A percentile compares a stretch with the other conserved stretches of the same genome.
These are phyloP conservation scores for Paramyrothecium roridum DNA, from an alignment of 2,329 filamentous ascomycete genomes.

Conservation along the genomic window DNA sequence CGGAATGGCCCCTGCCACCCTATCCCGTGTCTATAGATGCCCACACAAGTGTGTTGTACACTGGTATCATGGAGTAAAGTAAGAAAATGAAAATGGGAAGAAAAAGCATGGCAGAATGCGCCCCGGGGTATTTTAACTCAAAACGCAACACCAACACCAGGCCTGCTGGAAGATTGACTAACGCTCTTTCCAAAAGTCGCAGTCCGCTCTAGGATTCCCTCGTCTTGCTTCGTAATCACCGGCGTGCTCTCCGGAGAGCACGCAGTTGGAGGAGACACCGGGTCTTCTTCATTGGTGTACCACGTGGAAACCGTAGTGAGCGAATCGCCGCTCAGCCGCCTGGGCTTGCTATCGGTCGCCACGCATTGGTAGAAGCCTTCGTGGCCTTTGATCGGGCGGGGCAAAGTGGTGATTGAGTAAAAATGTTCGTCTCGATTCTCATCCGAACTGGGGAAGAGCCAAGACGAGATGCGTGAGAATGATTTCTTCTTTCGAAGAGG, in stretches of 20 bases:
- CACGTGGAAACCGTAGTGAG: constrained; percentile 48
- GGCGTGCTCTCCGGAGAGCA: constrained; percentile 47
- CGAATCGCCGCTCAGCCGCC: constrained; percentile 39
- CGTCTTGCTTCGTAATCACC: constrained; percentile 30
- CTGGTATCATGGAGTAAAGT: constrained; percentile 20
- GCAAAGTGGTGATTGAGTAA: constrained; percentile 53
- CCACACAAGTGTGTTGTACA: constrained; percentile 9
- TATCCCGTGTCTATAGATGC: constrained; percentile 6
- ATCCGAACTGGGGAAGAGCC: constrained; percentile 47
- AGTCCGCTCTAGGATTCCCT: constrained; percentile 32
- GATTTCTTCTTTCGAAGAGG: constrained; percentile 65
- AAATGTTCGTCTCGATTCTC: constrained; percentile 37
- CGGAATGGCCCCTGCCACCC: constrained; percentile 2
- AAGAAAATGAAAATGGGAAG: constrained; percentile 7
- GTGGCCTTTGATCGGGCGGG: constrained; percentile 44
- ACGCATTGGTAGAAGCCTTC: constrained; percentile 61
- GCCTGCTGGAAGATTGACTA: constrained; percentile 7
- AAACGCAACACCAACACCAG: constrained; percentile 24
- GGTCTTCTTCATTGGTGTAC: constrained; percentile 41
- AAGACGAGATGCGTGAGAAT: constrained; percentile 59
- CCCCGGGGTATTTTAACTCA: constrained; percentile 14
- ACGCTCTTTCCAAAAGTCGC: constrained; percentile 25
- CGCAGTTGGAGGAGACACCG: constrained; percentile 40
- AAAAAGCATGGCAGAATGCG: constrained; percentile 11
- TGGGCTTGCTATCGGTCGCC: constrained; percentile 20